phyloP scores from a whole-genome alignment of 352 stramenopile species.

The Phytophthora hybrid region DNA sequence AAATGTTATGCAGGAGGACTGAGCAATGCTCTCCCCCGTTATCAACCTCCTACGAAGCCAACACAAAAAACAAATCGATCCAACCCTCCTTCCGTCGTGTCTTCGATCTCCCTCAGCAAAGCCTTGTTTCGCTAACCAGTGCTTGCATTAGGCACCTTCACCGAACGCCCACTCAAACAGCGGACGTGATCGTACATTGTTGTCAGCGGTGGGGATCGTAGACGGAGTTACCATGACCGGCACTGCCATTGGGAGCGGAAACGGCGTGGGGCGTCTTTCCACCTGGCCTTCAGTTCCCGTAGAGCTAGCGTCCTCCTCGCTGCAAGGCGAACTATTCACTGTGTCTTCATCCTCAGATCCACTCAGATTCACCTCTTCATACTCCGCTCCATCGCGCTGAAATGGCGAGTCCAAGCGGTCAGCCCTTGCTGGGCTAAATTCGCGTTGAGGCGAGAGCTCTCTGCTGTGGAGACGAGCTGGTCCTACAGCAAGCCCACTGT shows the following conservation, averaged over 20 bases:
- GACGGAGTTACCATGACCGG: neutral
- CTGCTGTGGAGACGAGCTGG: neutral
- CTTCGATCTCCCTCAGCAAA: neutral
- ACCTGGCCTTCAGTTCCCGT: neutral
- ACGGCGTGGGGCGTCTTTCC: neutral
- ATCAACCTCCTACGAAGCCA: too few species aligned
- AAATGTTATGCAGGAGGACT: too few species aligned
- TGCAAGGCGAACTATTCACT: neutral
- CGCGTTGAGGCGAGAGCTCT: neutral
- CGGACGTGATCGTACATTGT: neutral
- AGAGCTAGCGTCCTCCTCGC: neutral
- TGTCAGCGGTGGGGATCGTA: neutral
- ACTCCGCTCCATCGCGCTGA: neutral
- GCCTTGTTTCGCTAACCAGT: neutral
- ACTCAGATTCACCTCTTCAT: conserved; percentile 15
- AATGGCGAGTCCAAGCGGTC: neutral
- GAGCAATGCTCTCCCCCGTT: too few species aligned
- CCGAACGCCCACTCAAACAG: conserved; percentile 10
- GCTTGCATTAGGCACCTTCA: neutral
- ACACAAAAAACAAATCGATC: neutral
- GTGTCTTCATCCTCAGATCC: conserved; percentile 6
- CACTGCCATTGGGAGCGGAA: conserved; percentile 20
- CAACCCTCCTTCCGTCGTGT: neutral
- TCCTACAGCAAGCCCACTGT: neutral
- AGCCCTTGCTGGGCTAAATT: neutral